phyloP scores from a whole-genome alignment of 2,329 filamentous ascomycete genomes.

The Tolypocladium tundrense region DNA sequence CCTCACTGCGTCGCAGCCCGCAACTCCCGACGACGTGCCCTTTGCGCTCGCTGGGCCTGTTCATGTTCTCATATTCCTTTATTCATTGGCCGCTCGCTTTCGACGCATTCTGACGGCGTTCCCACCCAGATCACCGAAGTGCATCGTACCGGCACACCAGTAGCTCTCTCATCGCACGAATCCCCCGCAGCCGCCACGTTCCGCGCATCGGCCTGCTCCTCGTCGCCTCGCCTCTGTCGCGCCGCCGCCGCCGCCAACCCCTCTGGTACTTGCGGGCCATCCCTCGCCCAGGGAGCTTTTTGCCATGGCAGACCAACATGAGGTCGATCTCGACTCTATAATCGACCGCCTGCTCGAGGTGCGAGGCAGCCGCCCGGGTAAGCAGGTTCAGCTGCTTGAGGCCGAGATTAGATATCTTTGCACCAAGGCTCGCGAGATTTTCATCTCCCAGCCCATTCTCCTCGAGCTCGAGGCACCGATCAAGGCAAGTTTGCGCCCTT shows the following conservation, averaged over 20 bases:
- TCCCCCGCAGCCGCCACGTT: conserved; percentile 17
- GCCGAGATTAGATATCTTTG: conserved; percentile 94
- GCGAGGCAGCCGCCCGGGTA: conserved; percentile 91
- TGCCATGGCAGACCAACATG: conserved; percentile 58
- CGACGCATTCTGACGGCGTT: neutral
- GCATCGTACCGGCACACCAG: conserved; percentile 18
- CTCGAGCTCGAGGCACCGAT: conserved; percentile 97
- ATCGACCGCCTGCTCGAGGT: conserved; percentile 97
- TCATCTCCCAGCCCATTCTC: conserved; percentile 97
- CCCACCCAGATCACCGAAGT: conserved; percentile 18
- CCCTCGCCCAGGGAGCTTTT: conserved; percentile 21
- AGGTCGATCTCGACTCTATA: conserved; percentile 98
- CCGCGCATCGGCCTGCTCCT: conserved; percentile 17
- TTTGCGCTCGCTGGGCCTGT: neutral
- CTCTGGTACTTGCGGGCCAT: conserved; percentile 28
- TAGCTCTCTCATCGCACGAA: conserved; percentile 13
- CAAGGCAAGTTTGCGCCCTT: conserved; percentile 59
- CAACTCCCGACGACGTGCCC: neutral
- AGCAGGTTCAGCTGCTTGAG: conserved; percentile 95
- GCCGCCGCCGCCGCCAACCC: conserved; percentile 11
- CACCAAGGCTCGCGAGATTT: conserved; percentile 98
- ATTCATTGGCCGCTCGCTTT: neutral
- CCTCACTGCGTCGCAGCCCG: neutral
- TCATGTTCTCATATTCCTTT: neutral
- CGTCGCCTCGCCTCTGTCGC: conserved; percentile 13